Conservation (phyloP, 768 basidiomycete genomes). For the Boletus reticuloceps region DNA sequence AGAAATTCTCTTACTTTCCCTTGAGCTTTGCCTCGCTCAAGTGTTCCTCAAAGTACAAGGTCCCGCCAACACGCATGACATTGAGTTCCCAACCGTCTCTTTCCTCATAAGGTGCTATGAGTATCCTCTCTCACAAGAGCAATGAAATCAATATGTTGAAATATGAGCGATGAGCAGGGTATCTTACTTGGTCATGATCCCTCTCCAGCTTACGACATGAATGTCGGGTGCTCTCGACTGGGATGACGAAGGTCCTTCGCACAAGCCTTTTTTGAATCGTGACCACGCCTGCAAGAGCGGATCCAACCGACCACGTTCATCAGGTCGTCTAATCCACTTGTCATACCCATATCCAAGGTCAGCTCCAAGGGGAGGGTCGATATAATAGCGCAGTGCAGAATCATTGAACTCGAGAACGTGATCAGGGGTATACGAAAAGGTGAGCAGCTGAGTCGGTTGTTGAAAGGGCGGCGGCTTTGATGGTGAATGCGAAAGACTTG, state of each 20-base stretch:
- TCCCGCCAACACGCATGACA: conserved; percentile 70
- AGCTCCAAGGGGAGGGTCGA: conserved; percentile 62
- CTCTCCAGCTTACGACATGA: conserved; percentile 71
- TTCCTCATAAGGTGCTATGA: conserved; percentile 81
- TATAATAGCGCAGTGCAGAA: conserved; percentile 68
- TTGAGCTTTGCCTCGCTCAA: conserved; percentile 52
- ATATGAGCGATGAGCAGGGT: background rate
- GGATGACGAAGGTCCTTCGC: conserved; percentile 30
- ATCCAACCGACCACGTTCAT: conserved; percentile 67
- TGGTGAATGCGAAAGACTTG: conserved; percentile 20
- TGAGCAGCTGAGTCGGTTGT: conserved; percentile 62
- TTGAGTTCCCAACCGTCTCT: conserved; percentile 80
- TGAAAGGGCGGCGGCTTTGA: conserved; percentile 51
- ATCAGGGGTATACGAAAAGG: conserved; percentile 67
- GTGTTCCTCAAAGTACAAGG: conserved; percentile 76
- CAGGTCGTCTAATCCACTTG: conserved; percentile 64
- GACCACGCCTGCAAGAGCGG: conserved; percentile 58
- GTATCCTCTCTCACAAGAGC: conserved; percentile 56
- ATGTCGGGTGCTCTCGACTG: conserved; percentile 38
- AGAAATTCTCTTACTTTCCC: conserved; percentile 54
- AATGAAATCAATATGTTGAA: conserved; percentile 15
- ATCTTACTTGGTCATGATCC: conserved; percentile 79
- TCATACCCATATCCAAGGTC: conserved; percentile 72
- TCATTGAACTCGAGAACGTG: conserved; percentile 63
- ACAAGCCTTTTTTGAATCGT: conserved; percentile 38